Evolutionary conservation across 2,329 filamentous ascomycete genomes (phyloP), one percentile per base, ranked within the genome.

Genomic region (Stromatinia cepivora): DNA sequence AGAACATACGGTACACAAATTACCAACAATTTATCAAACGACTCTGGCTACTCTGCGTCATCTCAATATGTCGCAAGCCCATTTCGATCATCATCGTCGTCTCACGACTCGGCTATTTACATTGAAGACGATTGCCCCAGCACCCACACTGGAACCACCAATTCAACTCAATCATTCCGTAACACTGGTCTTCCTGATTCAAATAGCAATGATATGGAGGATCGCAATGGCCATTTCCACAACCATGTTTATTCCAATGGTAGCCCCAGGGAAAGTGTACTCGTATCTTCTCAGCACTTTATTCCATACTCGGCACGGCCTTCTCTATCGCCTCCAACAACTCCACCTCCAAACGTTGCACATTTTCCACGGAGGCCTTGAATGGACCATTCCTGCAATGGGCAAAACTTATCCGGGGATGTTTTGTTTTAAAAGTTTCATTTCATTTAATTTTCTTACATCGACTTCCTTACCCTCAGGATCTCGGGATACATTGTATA

Each of bases 81-180:
- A 52, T 64, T 39, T 28, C 61, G 34, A 22, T 64, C 46, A 6
- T 64, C 56, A 22, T 45, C 61, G 13, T 64, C 61, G 15, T 64
- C 61, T 52, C 61, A 50, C 46, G 61, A 64, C n/a, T 64, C 61
- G 28, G 61, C 46, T 20, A 52, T 64, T 22, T 52, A 11, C 22
- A 13, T 36, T n/a, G 61, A 64, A 9, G 61, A 53, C 22, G 46
- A 11, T 25, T 52, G 31, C n/a, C 13, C 17, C 17, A 64, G n/a
- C 46, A 64, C 31, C 1, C 15, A 22, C 31, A 64, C 42, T 42
- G 48, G 46, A 39, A 28, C n/a, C 9, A 20, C 46, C 11, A 11
- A 52, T 28, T 64, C n/a, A n/a, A 39, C 4, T 52, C 22, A 15
- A 36, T 17, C 61, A 8, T 52, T 9, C n/a, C 22, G 8, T 17